phyloP scores from a whole-genome alignment of 495 filamentous ascomycete species.

The Acidomyces sp. region DNA sequence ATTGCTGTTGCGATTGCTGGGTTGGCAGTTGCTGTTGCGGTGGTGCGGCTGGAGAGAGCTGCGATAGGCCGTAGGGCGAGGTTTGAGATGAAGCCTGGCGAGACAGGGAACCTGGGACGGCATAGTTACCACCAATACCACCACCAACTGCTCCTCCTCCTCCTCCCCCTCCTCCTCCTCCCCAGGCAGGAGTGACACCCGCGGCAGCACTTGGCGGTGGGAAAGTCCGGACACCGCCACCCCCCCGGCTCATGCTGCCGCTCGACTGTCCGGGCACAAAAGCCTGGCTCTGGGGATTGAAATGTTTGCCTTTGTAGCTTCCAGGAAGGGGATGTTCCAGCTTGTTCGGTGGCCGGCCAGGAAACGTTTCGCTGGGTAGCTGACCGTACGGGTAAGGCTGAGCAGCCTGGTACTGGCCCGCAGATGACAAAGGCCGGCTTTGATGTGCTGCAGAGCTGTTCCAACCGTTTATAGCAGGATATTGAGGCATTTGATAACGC shows the following conservation, averaged over 20 bases:
- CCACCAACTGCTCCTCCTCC: no score
- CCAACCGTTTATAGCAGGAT: background rate
- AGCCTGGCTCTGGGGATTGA: slow-evolving; percentile 84
- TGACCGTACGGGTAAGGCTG: slow-evolving; percentile 65
- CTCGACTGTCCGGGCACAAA: slow-evolving; percentile 51
- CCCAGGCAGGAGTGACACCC: no score
- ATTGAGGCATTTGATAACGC: slow-evolving; percentile 10
- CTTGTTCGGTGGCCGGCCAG: slow-evolving; percentile 44
- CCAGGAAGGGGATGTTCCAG: slow-evolving; percentile 62
- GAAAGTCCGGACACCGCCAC: slow-evolving; percentile 13
- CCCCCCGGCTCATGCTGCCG: no score
- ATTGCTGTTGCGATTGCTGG: no score
- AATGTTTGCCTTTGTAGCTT: slow-evolving; percentile 67
- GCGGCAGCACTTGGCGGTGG: no score
- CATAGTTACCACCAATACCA: slow-evolving; percentile 2
- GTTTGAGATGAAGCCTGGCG: slow-evolving; percentile 12
- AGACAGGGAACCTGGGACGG: background rate
- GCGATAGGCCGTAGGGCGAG: slow-evolving; percentile 4
- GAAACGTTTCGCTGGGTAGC: slow-evolving; percentile 53
- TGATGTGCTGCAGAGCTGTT: slow-evolving; percentile 20
- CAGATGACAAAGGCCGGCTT: slow-evolving; percentile 9
- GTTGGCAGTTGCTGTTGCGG: no score
- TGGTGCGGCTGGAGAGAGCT: slow-evolving; percentile 4
- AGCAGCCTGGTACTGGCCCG: slow-evolving; percentile 28
- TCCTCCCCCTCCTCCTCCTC: no score